Percentiles rank a stretch among this genome's conserved stretches.
phyloP scores from a whole-genome alignment of 805 yeast species.

The Saccharomycopsis vini region DNA sequence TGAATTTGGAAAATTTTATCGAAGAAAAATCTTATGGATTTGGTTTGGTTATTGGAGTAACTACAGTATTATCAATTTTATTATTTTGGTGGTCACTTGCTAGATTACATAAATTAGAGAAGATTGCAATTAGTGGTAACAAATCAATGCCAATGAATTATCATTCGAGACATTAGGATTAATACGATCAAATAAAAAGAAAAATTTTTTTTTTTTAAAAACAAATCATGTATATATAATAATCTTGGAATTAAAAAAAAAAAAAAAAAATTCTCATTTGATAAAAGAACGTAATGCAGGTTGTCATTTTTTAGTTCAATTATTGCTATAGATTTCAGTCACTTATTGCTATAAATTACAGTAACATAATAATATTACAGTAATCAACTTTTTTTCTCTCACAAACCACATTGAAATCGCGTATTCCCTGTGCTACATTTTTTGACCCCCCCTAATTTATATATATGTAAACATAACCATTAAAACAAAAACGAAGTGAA shows the following conservation, averaged over 20 bases:
- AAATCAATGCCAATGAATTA: slow-evolving; percentile 12
- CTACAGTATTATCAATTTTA: slow-evolving; percentile 27
- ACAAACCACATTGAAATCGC: too few relatives aligned
- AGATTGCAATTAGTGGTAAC: slow-evolving; percentile 48
- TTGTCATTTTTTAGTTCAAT: too few relatives aligned
- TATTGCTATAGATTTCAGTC: too few relatives aligned
- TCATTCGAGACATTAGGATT: not conserved
- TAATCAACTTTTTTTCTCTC: too few relatives aligned
- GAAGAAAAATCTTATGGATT: slow-evolving; percentile 64
- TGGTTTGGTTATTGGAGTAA: slow-evolving; percentile 40
- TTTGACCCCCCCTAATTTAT: too few relatives aligned
- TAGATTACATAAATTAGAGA: slow-evolving; percentile 57
- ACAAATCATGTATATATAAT: not conserved
- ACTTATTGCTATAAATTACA: too few relatives aligned
- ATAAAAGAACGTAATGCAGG: not conserved
- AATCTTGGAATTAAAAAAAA: not conserved
- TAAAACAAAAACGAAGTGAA: too few relatives aligned
- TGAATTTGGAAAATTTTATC: slow-evolving; percentile 71
- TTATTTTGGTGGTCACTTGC: slow-evolving; percentile 48
- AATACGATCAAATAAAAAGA: not conserved
- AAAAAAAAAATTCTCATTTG: not conserved
- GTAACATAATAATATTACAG: too few relatives aligned
- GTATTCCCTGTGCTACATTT: too few relatives aligned
- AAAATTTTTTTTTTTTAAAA: not conserved
- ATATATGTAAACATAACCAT: too few relatives aligned